A percentile compares a stretch with the other conserved stretches of the same genome.
These are phyloP conservation scores for Coniella lustricola DNA, from an alignment of 2,329 filamentous ascomycete genomes.

Conservation along the genomic window DNA sequence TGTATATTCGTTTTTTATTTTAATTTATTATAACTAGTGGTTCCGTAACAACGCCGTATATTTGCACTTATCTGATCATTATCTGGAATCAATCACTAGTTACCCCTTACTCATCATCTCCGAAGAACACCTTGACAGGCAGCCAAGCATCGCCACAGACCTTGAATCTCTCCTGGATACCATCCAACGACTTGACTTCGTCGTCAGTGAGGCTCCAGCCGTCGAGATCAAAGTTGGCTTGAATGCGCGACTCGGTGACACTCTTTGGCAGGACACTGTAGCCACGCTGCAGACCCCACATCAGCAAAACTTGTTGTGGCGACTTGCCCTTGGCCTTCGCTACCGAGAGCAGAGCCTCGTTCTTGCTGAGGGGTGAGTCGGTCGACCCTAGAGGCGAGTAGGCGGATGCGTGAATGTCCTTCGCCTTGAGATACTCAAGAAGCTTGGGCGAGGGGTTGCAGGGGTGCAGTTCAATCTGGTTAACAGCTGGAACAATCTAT, in stretches of 20 bases:
- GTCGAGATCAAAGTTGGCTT: constrained; percentile 68
- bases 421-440: constrained; percentile 62
- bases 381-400: constrained; percentile 70
- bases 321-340: constrained; percentile 62
- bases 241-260: constrained; percentile 65
- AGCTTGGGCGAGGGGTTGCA: constrained; percentile 77
- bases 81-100: too few relatives aligned
- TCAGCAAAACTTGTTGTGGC: constrained; percentile 67
- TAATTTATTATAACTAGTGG: too few relatives aligned
- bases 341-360: constrained; percentile 54
- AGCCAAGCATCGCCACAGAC: constrained; percentile 70
- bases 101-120: constrained; percentile 63
- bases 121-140: constrained; percentile 74
- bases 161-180: constrained; percentile 71
- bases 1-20: neutral
- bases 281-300: constrained; percentile 75
- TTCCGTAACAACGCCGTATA: neutral
- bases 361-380: constrained; percentile 62
- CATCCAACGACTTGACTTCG: constrained; percentile 63
- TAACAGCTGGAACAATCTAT: constrained; percentile 58
- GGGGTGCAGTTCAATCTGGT: constrained; percentile 78
- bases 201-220: constrained; percentile 67
- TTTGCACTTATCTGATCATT: neutral
- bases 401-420: constrained; percentile 68
- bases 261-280: constrained; percentile 84